Conservation (phyloP, 1,284 basidiomycete species). For the Microbotryum intermedium region DNA sequence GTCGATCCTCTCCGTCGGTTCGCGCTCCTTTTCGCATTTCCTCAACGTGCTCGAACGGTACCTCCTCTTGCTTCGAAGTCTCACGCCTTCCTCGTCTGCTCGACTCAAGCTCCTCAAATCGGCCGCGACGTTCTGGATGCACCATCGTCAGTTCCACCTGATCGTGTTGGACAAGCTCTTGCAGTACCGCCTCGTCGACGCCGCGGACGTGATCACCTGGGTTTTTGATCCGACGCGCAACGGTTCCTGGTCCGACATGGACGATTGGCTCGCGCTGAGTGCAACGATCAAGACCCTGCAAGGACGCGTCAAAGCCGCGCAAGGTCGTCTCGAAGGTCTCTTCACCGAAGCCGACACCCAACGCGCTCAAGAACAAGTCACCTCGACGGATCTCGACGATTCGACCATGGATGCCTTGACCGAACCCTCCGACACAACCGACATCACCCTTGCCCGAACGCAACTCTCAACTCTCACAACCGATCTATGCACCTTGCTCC, state of each 20-base stretch:
- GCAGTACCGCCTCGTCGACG: slow-evolving; percentile 96
- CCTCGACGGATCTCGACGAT: slow-evolving; percentile 1
- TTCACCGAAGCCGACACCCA: slow-evolving; percentile 60
- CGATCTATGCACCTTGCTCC: slow-evolving; percentile 56
- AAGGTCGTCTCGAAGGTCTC: slow-evolving; percentile 59
- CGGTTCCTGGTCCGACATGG: slow-evolving; percentile 47
- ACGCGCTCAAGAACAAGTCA: background rate
- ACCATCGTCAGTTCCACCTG: slow-evolving; percentile 69
- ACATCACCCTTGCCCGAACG: slow-evolving; percentile 58
- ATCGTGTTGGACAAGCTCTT: slow-evolving; percentile 96
- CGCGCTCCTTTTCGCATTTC: slow-evolving; percentile 94
- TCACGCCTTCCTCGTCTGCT: slow-evolving; percentile 53
- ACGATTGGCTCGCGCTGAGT: slow-evolving; percentile 74
- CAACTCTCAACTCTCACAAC: slow-evolving; percentile 60
- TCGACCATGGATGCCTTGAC: slow-evolving; percentile 40
- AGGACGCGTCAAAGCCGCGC: slow-evolving; percentile 67
- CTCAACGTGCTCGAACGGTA: slow-evolving; percentile 95
- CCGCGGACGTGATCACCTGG: slow-evolving; percentile 81
- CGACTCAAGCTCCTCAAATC: slow-evolving; percentile 63
- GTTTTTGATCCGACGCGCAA: slow-evolving; percentile 54
- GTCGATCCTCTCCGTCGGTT: slow-evolving; percentile 80
- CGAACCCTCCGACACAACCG: slow-evolving; percentile 61
- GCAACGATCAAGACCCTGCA: slow-evolving; percentile 79
- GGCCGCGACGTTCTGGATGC: slow-evolving; percentile 66
- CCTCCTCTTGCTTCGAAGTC: slow-evolving; percentile 70